phyloP scores from a whole-genome alignment of 495 filamentous ascomycete species.

The Aspergillus sparsus region DNA sequence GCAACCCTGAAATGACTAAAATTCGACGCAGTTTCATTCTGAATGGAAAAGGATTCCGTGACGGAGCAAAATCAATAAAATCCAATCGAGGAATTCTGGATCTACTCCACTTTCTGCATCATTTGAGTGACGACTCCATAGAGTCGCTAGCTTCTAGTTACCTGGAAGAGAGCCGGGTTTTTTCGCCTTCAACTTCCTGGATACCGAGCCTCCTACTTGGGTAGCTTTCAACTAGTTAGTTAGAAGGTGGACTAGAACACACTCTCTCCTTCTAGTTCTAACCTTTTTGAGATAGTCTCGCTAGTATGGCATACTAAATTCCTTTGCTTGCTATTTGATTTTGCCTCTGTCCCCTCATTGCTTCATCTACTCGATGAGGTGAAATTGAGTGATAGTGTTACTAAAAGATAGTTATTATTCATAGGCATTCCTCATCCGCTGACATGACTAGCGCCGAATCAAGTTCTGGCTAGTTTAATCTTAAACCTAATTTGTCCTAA shows the following conservation, averaged over 20 bases:
- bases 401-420: not conserved
- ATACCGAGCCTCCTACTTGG: no score
- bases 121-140: not conserved
- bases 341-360: no score
- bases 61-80: no score
- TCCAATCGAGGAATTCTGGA: no score
- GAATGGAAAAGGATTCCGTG: no score
- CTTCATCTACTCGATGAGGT: no score
- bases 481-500: no score
- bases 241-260: conserved; percentile 3
- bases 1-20: no score
- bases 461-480: not conserved
- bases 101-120: no score
- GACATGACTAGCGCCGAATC: not conserved
- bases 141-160: not conserved
- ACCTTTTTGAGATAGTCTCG: not conserved
- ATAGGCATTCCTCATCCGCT: not conserved
- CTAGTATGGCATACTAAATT: not conserved
- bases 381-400: no score
- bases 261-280: not conserved
- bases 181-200: no score
- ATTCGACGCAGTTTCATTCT: no score
- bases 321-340: not conserved
- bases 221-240: not conserved
- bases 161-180: not conserved